Evolutionary conservation across 495 filamentous ascomycete species (phyloP).

Genomic region (Symbiotaphrina buchneri): DNA sequence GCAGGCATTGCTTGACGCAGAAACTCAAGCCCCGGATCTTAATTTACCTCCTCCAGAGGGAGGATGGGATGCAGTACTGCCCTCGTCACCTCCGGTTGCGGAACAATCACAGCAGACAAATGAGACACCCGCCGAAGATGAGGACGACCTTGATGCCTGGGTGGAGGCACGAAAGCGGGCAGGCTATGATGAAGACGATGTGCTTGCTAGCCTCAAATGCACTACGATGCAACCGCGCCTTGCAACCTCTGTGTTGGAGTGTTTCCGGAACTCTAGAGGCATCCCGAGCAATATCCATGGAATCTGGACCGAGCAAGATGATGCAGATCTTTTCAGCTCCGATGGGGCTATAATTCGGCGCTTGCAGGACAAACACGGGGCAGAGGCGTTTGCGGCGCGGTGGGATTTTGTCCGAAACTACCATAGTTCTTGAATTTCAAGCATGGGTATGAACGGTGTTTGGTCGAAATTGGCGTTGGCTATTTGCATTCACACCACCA

Average conservation of each 20-base stretch:
- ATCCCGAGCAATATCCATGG: slow-evolving; percentile 1
- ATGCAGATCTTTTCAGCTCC: background rate
- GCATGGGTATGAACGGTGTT: no score
- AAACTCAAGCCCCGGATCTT: slow-evolving; percentile 2
- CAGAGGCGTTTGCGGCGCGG: slow-evolving; percentile 2
- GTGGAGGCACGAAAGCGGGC: slow-evolving; percentile 1
- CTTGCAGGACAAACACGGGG: slow-evolving; percentile 3
- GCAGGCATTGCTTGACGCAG: slow-evolving; percentile 1
- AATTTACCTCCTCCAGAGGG: slow-evolving; percentile 1
- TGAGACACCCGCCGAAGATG: background rate
- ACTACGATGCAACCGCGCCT: slow-evolving; percentile 3
- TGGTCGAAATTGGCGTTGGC: no score
- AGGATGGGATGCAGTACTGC: slow-evolving; percentile 2
- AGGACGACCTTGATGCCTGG: slow-evolving; percentile 2
- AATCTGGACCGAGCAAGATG: slow-evolving; percentile 4
- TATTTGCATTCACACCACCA: no score
- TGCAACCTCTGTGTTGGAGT: slow-evolving; percentile 2
- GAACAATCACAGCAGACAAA: background rate
- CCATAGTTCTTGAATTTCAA: no score
- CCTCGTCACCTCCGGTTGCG: background rate
- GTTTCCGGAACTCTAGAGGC: background rate
- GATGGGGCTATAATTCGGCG: slow-evolving; percentile 2
- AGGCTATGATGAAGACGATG: slow-evolving; percentile 1
- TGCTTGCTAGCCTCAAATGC: slow-evolving; percentile 4
- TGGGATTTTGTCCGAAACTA: slow-evolving; percentile 1